These are phyloP conservation scores for Nannochloropsis oceanica DNA, from an alignment of 108 stramenopile genomes.

Conservation along the genomic window DNA sequence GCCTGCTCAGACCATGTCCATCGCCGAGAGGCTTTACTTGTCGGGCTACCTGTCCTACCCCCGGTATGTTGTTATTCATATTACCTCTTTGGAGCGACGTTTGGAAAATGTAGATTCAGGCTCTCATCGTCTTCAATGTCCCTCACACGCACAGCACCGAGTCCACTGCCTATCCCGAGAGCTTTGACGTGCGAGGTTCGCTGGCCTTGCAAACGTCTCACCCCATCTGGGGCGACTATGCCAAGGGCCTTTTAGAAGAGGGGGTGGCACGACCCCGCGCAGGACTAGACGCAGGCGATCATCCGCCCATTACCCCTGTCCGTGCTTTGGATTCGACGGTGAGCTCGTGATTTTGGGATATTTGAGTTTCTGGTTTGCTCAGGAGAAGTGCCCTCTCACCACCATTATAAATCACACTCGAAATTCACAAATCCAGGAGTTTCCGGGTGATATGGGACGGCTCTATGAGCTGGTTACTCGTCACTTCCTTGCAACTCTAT, in stretches of 20 bases:
- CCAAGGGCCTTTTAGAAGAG: not conserved
- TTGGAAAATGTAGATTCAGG: not conserved
- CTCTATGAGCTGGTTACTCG: constrained; percentile 65
- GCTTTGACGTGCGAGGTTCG: constrained; percentile 4
- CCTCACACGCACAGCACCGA: not conserved
- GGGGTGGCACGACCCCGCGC: not conserved
- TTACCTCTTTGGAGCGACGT: no score
- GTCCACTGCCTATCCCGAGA: constrained; percentile 16
- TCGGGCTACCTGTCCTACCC: constrained; percentile 13
- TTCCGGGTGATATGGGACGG: constrained; percentile 40
- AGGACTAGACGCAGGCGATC: constrained; percentile 30
- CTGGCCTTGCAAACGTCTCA: not conserved
- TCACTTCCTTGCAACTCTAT: constrained; percentile 71
- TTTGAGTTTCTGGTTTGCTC: no score
- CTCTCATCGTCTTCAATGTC: not conserved
- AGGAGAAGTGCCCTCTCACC: no score
- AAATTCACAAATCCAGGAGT: not conserved
- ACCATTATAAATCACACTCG: no score
- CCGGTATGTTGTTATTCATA: not conserved
- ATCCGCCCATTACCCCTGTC: constrained; percentile 31
- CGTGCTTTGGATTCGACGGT: not conserved
- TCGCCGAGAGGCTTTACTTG: constrained; percentile 18
- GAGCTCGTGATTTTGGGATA: not conserved
- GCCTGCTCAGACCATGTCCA: constrained; percentile 1
- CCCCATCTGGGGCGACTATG: not conserved